Percentiles rank a stretch among this genome's conserved stretches.
phyloP scores from a whole-genome alignment of 345 rosid species.

The Eucalyptus fibrosa region DNA sequence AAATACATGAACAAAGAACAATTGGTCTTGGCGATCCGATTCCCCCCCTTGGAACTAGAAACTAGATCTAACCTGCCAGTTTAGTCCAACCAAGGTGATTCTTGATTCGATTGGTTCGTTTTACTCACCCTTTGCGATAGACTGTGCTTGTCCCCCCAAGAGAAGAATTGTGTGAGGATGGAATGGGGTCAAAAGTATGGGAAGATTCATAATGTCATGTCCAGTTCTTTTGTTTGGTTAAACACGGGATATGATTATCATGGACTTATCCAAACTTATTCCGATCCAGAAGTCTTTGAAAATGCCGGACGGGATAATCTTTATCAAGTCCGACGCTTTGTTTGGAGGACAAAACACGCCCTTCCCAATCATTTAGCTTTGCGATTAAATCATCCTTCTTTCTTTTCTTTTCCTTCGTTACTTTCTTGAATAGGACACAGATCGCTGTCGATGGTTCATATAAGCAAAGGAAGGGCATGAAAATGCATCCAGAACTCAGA shows the following conservation, averaged over 20 bases:
- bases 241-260: not conserved
- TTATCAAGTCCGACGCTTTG: not conserved
- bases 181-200: not conserved
- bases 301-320: not conserved
- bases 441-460: not conserved
- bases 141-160: not conserved
- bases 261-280: not conserved
- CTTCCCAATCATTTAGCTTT: not conserved
- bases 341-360: not conserved
- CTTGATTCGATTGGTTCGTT: no score
- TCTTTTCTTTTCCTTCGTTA: not conserved
- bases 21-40: no score
- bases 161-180: not conserved
- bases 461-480: not conserved
- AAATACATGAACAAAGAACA: no score
- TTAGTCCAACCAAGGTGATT: accelerated
- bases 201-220: not conserved
- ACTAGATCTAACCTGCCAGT: accelerated
- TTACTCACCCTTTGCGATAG: no score
- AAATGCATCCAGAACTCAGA: not conserved
- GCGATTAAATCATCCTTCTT: not conserved
- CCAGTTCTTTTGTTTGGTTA: not conserved
- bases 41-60: no score
- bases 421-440: not conserved
- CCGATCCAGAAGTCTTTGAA: not conserved